phyloP scores from a whole-genome alignment of 495 filamentous ascomycete genomes.

The Penicillium angulare region DNA sequence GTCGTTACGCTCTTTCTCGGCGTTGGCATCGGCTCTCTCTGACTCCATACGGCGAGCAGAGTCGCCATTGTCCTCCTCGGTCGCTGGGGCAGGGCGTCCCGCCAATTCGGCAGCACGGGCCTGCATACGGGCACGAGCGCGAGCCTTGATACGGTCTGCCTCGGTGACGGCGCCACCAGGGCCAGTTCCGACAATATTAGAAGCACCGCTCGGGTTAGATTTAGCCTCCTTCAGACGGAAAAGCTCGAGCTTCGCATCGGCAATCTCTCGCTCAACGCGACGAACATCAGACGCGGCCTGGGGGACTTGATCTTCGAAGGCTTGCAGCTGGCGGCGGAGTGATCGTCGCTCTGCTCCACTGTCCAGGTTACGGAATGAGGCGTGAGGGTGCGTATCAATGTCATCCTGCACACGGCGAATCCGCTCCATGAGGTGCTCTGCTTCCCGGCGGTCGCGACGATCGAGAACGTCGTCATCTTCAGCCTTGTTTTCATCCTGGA shows the following conservation, averaged over 20 bases:
- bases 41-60: constrained; percentile 80
- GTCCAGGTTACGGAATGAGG: constrained; percentile 68
- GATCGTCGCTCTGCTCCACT: constrained; percentile 82
- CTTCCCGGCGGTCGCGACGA: constrained; percentile 84
- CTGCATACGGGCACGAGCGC: constrained; percentile 97
- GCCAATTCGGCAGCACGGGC: constrained; percentile 90
- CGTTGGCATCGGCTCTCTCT: constrained; percentile 74
- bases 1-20: constrained; percentile 90
- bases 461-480: constrained; percentile 94
- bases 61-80: constrained; percentile 68
- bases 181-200: constrained; percentile 88
- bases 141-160: constrained; percentile 88
- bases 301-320: constrained; percentile 83
- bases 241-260: constrained; percentile 87
- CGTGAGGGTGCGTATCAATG: constrained; percentile 87
- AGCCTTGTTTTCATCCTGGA: constrained; percentile 83
- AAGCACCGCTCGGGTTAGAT: constrained; percentile 77
- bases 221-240: constrained; percentile 94
- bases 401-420: constrained; percentile 96
- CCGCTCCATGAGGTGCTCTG: constrained; percentile 89
- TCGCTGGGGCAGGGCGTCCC: constrained; percentile 65
- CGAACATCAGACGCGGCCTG: constrained; percentile 89
- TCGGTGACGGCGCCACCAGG: constrained; percentile 91
- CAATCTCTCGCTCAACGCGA: constrained; percentile 86
- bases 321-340: constrained; percentile 84